These are phyloP conservation scores for Kazachstania africana DNA, from an alignment of 805 yeast genomes.

Conservation along the genomic window DNA sequence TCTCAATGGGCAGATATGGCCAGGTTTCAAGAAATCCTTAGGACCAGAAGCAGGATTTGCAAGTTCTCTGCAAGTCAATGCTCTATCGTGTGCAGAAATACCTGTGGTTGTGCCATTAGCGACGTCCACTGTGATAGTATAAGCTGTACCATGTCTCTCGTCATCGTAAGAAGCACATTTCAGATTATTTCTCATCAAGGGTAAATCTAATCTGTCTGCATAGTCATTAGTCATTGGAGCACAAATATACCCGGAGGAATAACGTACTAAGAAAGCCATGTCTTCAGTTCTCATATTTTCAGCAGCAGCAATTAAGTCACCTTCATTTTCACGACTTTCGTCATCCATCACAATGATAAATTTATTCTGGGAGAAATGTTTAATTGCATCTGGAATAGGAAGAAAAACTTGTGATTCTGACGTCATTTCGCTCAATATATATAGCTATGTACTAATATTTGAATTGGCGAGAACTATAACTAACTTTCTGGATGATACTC, in stretches of 20 bases:
- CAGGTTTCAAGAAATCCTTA: conserved; percentile 74
- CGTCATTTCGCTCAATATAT: too few relatives aligned
- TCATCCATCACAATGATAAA: conserved; percentile 95
- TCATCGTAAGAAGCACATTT: conserved; percentile 27
- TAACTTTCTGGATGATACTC: too few relatives aligned
- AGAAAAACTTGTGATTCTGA: too few relatives aligned
- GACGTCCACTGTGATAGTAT: conserved; percentile 83
- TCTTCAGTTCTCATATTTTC: conserved; percentile 62
- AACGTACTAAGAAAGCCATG: conserved; percentile 88
- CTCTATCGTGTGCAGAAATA: conserved; percentile 88
- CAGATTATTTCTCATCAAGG: conserved; percentile 43
- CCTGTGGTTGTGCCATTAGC: conserved; percentile 93
- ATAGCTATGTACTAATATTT: too few relatives aligned
- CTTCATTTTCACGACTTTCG: conserved; percentile 93
- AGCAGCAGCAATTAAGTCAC: conserved; percentile 93
- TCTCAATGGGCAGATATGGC: conserved; percentile 86
- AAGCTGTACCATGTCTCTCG: conserved; percentile 95
- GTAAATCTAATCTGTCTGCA: conserved; percentile 74
- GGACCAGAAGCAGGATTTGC: conserved; percentile 46
- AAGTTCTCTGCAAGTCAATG: conserved; percentile 61
- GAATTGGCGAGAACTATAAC: too few relatives aligned
- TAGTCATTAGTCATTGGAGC: conserved; percentile 69
- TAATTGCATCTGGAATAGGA: conserved; percentile 22
- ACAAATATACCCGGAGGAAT: conserved; percentile 87
- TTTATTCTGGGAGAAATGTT: conserved; percentile 28